phyloP scores from a whole-genome alignment of 345 rosid species.

The Carallia brachiata region DNA sequence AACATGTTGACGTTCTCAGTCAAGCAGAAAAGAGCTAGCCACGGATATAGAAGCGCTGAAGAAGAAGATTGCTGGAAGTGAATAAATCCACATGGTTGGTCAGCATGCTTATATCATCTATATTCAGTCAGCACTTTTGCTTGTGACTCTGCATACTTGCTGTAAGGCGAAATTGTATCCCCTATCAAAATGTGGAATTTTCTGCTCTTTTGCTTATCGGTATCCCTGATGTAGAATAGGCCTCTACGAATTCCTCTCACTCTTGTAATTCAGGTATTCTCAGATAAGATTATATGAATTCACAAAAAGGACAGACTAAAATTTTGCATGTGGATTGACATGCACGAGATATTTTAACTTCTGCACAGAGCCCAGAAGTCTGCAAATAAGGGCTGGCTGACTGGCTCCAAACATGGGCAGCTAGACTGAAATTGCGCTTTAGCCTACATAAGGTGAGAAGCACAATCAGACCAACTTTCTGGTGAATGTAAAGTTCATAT shows the following conservation, averaged over 20 bases:
- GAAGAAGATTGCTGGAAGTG: conserved; percentile 92
- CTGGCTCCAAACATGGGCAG: too few species aligned
- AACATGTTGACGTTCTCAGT: conserved; percentile 44
- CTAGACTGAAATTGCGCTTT: too few species aligned
- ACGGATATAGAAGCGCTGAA: conserved; percentile 78
- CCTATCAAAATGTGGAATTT: not conserved
- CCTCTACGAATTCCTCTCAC: conserved; percentile 1
- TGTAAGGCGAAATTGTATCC: conserved; percentile 28
- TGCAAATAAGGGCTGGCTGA: too few species aligned
- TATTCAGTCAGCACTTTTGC: conserved; percentile 17
- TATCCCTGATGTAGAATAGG: conserved; percentile 21
- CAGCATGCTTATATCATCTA: not conserved
- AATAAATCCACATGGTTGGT: conserved; percentile 34
- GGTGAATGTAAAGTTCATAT: too few species aligned
- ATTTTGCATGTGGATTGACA: not conserved
- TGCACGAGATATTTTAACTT: too few species aligned
- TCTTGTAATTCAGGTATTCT: conserved; percentile 11
- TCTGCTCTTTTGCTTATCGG: not conserved
- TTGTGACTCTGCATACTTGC: conserved; percentile 23
- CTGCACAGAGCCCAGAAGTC: too few species aligned
- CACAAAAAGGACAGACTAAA: not conserved
- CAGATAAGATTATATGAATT: conserved; percentile 15
- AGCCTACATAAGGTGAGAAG: too few species aligned
- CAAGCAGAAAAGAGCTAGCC: conserved; percentile 93
- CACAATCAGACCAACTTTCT: too few species aligned